Conservation (phyloP, 2,329 filamentous ascomycete species). For the Fusarium sp. region DNA sequence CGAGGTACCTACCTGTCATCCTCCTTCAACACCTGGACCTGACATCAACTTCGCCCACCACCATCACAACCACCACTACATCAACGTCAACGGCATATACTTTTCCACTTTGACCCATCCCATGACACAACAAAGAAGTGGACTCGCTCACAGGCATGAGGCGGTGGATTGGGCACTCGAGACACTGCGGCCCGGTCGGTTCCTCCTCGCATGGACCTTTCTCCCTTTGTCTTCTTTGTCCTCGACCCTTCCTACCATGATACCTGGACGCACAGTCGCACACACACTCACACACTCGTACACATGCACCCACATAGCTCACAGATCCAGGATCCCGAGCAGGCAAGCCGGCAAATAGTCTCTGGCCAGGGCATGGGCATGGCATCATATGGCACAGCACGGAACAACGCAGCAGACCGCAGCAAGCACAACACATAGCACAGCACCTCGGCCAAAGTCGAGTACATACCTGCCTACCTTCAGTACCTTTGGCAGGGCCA, state of each 20-base stretch:
- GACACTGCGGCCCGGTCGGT: slow-evolving; percentile 2
- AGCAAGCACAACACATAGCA: slow-evolving; percentile 13
- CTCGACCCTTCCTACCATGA: slow-evolving; percentile 13
- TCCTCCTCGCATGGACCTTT: slow-evolving; percentile 1
- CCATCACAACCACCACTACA: background rate
- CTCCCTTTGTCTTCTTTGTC: slow-evolving; percentile 17
- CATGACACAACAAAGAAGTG: slow-evolving; percentile 16
- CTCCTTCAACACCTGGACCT: background rate
- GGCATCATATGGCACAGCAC: slow-evolving; percentile 35
- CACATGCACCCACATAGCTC: slow-evolving; percentile 15
- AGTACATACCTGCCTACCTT: slow-evolving; percentile 4
- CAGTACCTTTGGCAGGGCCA: slow-evolving; percentile 23
- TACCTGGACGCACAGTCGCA: slow-evolving; percentile 23
- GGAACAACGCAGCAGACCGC: slow-evolving; percentile 18
- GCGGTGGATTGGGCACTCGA: background rate
- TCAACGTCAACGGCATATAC: slow-evolving; percentile 19
- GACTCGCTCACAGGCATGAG: background rate
- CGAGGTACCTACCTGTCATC: slow-evolving; percentile 9
- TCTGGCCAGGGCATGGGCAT: slow-evolving; percentile 16
- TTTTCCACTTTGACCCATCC: slow-evolving; percentile 21
- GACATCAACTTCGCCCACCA: slow-evolving; percentile 7
- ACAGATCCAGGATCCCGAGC: slow-evolving; percentile 25
- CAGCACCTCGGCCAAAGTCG: slow-evolving; percentile 6
- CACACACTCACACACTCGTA: background rate
- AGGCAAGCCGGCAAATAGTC: slow-evolving; percentile 28